Conservation (phyloP, 352 stramenopile genomes). For the Pythium graminicola region DNA sequence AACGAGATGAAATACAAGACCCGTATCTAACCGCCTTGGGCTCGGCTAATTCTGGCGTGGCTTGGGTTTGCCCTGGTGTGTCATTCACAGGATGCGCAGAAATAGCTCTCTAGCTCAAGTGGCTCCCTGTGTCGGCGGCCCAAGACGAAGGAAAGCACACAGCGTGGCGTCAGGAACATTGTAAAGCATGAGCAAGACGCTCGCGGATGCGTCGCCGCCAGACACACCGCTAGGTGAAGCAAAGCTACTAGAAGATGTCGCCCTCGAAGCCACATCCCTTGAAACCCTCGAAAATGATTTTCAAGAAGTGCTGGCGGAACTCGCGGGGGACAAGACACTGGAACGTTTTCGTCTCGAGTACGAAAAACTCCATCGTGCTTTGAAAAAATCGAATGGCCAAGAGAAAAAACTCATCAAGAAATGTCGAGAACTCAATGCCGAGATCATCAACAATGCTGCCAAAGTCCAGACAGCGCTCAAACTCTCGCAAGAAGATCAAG, state of each 20-base stretch:
- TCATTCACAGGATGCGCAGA: not conserved
- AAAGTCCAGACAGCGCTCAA: constrained; percentile 95
- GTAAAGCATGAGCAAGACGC: constrained; percentile 32
- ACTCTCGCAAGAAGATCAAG: constrained; percentile 91
- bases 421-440: constrained; percentile 90
- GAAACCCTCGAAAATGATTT: constrained; percentile 93
- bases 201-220: constrained; percentile 16
- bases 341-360: constrained; percentile 94
- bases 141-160: too few relatives aligned
- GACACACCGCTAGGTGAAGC: constrained; percentile 24
- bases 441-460: constrained; percentile 95
- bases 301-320: constrained; percentile 86
- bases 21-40: not conserved
- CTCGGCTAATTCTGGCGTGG: constrained; percentile 14
- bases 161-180: too few relatives aligned
- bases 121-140: too few relatives aligned
- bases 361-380: constrained; percentile 91
- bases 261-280: constrained; percentile 49
- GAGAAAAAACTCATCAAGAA: constrained; percentile 96
- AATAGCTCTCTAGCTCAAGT: constrained; percentile 10
- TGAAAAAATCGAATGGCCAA: constrained; percentile 92
- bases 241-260: constrained; percentile 46
- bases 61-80: too few relatives aligned
- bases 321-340: constrained; percentile 90
- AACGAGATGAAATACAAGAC: constrained; percentile 9